Conservation (phyloP, 2,329 filamentous ascomycete species). For the Xylariaceae sp. region DNA sequence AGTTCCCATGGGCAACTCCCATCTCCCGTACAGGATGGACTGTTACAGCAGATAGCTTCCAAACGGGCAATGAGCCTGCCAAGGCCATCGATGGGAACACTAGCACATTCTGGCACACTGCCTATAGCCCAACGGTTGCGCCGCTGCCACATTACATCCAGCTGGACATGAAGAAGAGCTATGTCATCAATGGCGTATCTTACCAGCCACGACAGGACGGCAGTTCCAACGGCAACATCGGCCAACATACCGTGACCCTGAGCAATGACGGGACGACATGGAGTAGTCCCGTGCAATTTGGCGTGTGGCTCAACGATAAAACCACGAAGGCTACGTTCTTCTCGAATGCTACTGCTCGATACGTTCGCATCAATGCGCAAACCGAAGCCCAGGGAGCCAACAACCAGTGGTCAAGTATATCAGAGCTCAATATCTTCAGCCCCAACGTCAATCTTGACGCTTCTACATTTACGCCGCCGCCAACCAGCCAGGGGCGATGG, state of each 20-base stretch:
- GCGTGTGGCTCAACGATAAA: conserved; percentile 39
- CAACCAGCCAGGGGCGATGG: conserved; percentile 40
- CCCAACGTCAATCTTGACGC: conserved; percentile 27
- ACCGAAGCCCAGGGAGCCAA: conserved; percentile 38
- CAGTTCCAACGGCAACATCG: conserved; percentile 38
- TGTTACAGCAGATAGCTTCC: conserved; percentile 38
- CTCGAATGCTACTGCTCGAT: conserved; percentile 38
- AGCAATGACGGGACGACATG: conserved; percentile 39
- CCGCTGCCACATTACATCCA: conserved; percentile 40
- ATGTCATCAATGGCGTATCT: conserved; percentile 40
- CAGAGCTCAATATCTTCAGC: conserved; percentile 42
- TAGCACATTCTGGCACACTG: conserved; percentile 41
- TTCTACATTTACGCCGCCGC: conserved; percentile 26
- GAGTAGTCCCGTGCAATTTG: conserved; percentile 37
- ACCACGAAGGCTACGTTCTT: conserved; percentile 43
- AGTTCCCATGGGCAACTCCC: conserved; percentile 30
- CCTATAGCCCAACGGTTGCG: conserved; percentile 25
- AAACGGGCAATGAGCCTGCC: conserved; percentile 38
- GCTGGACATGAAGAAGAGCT: conserved; percentile 37
- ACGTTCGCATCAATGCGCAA: conserved; percentile 39
- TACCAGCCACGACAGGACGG: conserved; percentile 40
- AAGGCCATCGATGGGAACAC: conserved; percentile 40
- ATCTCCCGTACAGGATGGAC: conserved; percentile 37
- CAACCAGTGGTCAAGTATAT: conserved; percentile 41
- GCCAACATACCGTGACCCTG: conserved; percentile 38